Evolutionary conservation across 2,329 filamentous ascomycete genomes (phyloP), one percentile per base, ranked within the genome.

Genomic region (Botrytis fragariae): DNA sequence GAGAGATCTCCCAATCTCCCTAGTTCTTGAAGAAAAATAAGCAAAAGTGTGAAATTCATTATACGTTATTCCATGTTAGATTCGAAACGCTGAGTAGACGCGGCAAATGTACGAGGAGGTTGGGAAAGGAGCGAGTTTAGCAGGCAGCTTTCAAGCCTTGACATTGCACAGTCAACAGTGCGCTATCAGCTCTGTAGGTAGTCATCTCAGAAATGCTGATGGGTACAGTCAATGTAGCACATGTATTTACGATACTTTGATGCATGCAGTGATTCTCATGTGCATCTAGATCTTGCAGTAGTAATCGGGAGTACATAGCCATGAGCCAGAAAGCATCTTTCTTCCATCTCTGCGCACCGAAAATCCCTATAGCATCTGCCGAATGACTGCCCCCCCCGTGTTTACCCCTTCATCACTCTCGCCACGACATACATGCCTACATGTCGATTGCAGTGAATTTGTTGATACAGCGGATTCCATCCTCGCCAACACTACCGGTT

Each of bases 241-340:
- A 16, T 16, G 9, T 44, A 60, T 35, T 35, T 37, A 60, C 45
- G 57, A 54, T 16, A 54, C 25, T 54, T 54, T 54, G 25, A 57
- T 57, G 65, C 48, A 68, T 57, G 65, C 48, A 57, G 20, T 68
- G 65, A 57, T 57, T 68, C n/a, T 42, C 48, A 59, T 29, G 51
- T 57, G 65, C 65, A 44, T 69, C 37, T 25, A 14, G 65, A 59
- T 69, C 65, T 42, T 69, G 65, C n/a, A 69, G 51, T 18, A 57
- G 65, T 35, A 42, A n/a, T 54, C 29, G 48, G 45, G n/a, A 51
- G 64, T 62, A 39, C 35, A 25, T 51, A 29, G 32, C 10, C 44
- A 35, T 35, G 4, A 32, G 20, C 44, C 25, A n/a, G 5, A 29
- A n/a, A 29, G n/a, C 32, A 29, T 29, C n/a, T 57, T 57, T 54